Evolutionary conservation across 495 filamentous ascomycete genomes (phyloP).

Genomic region (Penicillium soppii): DNA sequence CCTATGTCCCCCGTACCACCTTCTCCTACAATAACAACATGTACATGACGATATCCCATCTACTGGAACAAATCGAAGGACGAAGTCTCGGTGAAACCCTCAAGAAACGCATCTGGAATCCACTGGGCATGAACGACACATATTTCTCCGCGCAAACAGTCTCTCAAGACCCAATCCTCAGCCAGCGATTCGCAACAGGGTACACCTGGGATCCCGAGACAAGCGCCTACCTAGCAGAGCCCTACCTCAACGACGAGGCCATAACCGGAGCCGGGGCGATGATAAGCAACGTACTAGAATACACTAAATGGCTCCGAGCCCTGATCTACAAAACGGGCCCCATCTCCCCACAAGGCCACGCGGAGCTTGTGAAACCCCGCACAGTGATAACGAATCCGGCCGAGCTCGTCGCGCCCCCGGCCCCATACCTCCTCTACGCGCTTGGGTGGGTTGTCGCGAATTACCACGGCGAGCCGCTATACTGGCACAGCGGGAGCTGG

Average conservation of each 20-base stretch:
- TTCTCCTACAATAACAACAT: conserved; percentile 56
- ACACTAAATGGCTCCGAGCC: conserved; percentile 46
- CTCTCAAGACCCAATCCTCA: conserved; percentile 3
- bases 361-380: conserved; percentile 4
- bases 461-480: conserved; percentile 12
- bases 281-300: conserved; percentile 50
- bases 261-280: conserved; percentile 46
- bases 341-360: conserved; percentile 3
- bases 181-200: conserved; percentile 3
- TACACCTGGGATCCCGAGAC: conserved; percentile 5
- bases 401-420: background rate
- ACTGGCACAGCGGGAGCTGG: conserved; percentile 15
- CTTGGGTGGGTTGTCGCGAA: conserved; percentile 14
- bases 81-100: conserved; percentile 42
- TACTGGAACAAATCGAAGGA: conserved; percentile 29
- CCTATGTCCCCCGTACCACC: conserved; percentile 32
- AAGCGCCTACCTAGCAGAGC: conserved; percentile 2
- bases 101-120: conserved; percentile 42
- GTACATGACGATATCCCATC: conserved; percentile 45
- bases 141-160: conserved; percentile 35
- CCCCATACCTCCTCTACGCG: conserved; percentile 11
- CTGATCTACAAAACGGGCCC: conserved; percentile 19
- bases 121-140: conserved; percentile 47
- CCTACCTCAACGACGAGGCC: conserved; percentile 9
- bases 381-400: background rate